These are phyloP conservation scores for Paramecium pentaurelia DNA, from an alignment of 73 alveolate genomes.

Conservation along the genomic window DNA sequence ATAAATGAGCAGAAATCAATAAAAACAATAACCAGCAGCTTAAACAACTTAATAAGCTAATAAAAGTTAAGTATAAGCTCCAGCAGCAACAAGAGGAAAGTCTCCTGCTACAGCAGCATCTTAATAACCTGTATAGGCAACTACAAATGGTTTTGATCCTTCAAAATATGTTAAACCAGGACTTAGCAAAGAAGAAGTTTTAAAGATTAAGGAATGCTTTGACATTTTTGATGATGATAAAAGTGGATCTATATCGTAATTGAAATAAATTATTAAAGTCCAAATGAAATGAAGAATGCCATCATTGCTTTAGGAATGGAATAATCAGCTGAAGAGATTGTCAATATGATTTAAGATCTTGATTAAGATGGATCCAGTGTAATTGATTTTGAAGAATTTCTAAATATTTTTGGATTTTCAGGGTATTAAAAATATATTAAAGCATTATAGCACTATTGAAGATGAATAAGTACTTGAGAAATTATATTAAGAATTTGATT, in stretches of 20 bases:
- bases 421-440: background rate
- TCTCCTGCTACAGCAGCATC: conserved; percentile 8
- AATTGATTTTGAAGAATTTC: conserved; percentile 50
- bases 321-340: conserved; percentile 36
- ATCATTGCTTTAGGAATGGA: conserved; percentile 24
- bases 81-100: background rate
- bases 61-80: background rate
- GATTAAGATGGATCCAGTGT: conserved; percentile 36
- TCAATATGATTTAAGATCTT: conserved; percentile 33
- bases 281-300: conserved; percentile 45
- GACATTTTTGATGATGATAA: conserved; percentile 74
- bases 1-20: background rate
- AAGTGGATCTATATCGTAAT: conserved; percentile 63
- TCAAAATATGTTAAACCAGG: conserved; percentile 61
- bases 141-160: conserved; percentile 62
- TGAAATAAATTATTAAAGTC: background rate
- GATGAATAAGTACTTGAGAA: conserved; percentile 41
- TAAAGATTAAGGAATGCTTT: conserved; percentile 75
- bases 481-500: conserved; percentile 28
- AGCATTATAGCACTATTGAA: background rate
- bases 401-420: conserved; percentile 49
- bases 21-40: background rate
- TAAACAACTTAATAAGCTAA: background rate
- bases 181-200: conserved; percentile 72
- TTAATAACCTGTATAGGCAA: background rate